Conservation (phyloP, 208 protist genomes). For the Crithidia bombi region DNA sequence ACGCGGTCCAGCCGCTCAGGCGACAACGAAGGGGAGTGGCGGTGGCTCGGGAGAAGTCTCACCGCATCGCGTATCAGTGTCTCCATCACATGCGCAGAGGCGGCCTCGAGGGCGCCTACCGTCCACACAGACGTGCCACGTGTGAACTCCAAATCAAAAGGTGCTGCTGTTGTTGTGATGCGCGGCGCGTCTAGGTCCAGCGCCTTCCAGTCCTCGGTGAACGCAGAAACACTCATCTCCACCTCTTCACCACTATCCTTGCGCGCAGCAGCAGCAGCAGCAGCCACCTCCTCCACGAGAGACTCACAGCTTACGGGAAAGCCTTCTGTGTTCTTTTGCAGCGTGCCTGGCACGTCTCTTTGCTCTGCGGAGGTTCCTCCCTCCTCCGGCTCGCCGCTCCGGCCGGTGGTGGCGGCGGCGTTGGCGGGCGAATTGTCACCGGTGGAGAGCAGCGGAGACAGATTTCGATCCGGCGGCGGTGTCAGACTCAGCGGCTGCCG, state of each 20-base stretch:
- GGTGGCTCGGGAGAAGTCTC: constrained; percentile 9
- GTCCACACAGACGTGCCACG: neutral
- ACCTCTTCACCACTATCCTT: neutral
- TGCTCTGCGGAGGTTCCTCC: neutral
- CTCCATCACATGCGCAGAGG: neutral
- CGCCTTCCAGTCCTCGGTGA: constrained; percentile 2
- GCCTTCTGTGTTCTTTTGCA: too few species aligned
- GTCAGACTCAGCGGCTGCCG: constrained; percentile 8
- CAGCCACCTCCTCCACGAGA: neutral
- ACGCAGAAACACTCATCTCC: neutral
- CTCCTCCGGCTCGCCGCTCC: neutral
- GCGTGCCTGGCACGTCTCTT: neutral
- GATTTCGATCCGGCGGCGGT: neutral
- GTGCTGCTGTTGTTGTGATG: neutral
- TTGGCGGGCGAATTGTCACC: neutral
- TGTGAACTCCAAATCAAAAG: too few species aligned
- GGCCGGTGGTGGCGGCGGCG: too few species aligned
- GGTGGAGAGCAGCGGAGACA: constrained; percentile 5
- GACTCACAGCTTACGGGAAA: neutral
- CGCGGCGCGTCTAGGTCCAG: constrained; percentile 4
- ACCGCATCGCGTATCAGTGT: constrained; percentile 14
- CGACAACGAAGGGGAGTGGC: neutral
- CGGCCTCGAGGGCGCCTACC: constrained; percentile 5
- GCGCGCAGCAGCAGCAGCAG: neutral
- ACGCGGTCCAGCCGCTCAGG: constrained; percentile 5